Evolutionary conservation across 805 yeast species (phyloP).

Genomic region (Myxozyma geophila): DNA sequence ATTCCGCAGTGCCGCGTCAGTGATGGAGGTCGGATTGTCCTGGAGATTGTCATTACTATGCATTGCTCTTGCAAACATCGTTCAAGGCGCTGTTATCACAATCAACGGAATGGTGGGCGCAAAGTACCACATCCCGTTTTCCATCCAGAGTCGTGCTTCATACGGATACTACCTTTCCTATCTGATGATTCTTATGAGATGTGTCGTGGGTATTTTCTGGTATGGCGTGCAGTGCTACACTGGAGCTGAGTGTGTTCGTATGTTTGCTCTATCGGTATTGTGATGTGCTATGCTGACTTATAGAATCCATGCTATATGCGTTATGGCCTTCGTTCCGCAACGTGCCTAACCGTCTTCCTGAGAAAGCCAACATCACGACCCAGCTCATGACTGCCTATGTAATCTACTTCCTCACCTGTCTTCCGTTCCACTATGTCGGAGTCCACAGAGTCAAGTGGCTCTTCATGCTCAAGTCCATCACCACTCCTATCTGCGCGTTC

Average conservation of each 20-base stretch:
- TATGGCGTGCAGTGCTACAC: constrained; percentile 85
- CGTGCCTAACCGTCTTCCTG: constrained; percentile 48
- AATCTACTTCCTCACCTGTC: constrained; percentile 76
- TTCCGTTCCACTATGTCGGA: constrained; percentile 81
- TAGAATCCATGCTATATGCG: constrained; percentile 66
- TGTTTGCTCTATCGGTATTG: constrained; percentile 38
- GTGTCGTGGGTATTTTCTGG: constrained; percentile 87
- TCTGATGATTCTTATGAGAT: constrained; percentile 72
- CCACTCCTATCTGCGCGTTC: constrained; percentile 83
- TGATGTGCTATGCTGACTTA: constrained; percentile 59
- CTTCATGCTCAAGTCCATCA: constrained; percentile 77
- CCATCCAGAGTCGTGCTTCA: constrained; percentile 74
- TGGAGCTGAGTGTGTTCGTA: constrained; percentile 76
- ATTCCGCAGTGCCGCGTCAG: constrained; percentile 51
- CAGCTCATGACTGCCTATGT: constrained; percentile 77
- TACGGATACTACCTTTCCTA: constrained; percentile 92
- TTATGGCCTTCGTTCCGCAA: constrained; percentile 59
- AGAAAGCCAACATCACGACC: constrained; percentile 32
- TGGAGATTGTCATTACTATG: constrained; percentile 54
- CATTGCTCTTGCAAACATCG: constrained; percentile 50
- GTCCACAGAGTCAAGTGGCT: constrained; percentile 85
- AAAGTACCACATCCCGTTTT: constrained; percentile 62
- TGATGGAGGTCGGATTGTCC: constrained; percentile 51
- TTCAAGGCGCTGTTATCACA: constrained; percentile 51
- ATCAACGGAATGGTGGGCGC: constrained; percentile 56